Evolutionary conservation across 208 protist species (phyloP), one percentile per base, ranked within the genome.

Genomic region (Crithidia mellificae): DNA sequence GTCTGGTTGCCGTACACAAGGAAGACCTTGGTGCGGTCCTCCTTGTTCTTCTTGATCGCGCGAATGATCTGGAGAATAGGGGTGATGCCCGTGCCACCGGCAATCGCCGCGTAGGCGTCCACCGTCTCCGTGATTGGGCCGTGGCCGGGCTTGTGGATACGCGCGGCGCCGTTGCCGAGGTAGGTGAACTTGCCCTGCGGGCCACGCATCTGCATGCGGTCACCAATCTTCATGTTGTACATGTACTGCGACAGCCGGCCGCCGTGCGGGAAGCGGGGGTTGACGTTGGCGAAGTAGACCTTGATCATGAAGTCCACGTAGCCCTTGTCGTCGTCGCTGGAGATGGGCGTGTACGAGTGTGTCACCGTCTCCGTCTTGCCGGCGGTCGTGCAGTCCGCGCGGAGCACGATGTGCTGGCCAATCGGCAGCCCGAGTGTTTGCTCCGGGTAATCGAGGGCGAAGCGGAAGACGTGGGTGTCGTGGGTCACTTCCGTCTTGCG

Each of bases 231-330:
- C 65, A 98, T 68, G 36, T 77, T 27, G 39, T 96, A 82, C 44
- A 98, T 55, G 78, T 97, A 59, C 78, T 97, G 93, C 29, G 90
- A 88, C 46, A 97, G 86, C 15, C 93, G 91, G 12, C 92, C 91
- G 24, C 94, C 94, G 44, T 88, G 46, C 2, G 94, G 94, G 80
- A 93, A 97, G 47, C 83, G 84, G 34, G 90, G 88, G 63, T 93
- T 75, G 27, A 85, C 79, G 55, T 83, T 84, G 24, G 80, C 78
- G 44, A 90, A 88, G 83, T 98, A 98, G 27, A 97, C 85, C 74
- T 98, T 98, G 56, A 98, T 83, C 38, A 97, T 80, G 50, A 98
- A 90, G 54, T 98, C 93, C 7, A 98, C 91, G 75, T 91, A 88
- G 56, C 93, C 95, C 53, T 85, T 68, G 25, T 96, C 89, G 36